Evolutionary conservation across 176 grass and related monocot genomes (phyloP).

Genomic region (Tillandsia leiboldiana): DNA sequence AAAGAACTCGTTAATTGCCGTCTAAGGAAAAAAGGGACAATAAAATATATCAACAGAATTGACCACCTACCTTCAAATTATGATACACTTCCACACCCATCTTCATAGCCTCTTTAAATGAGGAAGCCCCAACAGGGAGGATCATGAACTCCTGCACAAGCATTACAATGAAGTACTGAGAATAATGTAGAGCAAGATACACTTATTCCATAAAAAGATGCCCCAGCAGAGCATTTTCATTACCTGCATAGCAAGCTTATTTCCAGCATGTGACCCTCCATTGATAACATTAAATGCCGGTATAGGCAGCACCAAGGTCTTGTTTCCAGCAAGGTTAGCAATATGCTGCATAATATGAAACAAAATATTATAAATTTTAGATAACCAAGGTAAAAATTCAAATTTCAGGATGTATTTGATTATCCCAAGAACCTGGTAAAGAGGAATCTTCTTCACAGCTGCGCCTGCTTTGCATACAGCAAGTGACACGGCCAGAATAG

Average conservation of each 20-base stretch:
- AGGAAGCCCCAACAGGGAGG: slow-evolving; percentile 77
- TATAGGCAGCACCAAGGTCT: slow-evolving; percentile 57
- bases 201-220: slow-evolving; percentile 4
- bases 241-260: slow-evolving; percentile 90
- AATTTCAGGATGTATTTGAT: too few species aligned
- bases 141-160: slow-evolving; percentile 87
- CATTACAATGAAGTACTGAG: background rate
- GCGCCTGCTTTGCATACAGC: slow-evolving; percentile 86
- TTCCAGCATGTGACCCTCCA: slow-evolving; percentile 88
- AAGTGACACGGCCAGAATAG: slow-evolving; percentile 84
- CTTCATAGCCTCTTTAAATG: slow-evolving; percentile 96
- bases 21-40: background rate
- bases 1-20: background rate
- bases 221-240: background rate
- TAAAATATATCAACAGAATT: background rate
- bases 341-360: slow-evolving; percentile 46
- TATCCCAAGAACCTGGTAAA: slow-evolving; percentile 53
- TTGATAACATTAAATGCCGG: slow-evolving; percentile 98
- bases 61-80: slow-evolving; percentile 55
- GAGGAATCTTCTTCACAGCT: slow-evolving; percentile 68
- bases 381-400: background rate
- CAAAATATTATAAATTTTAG: slow-evolving; percentile 5
- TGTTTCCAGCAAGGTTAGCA: slow-evolving; percentile 83
- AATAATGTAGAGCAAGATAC: background rate
- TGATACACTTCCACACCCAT: slow-evolving; percentile 97